Percentiles rank a stretch among this genome's conserved stretches.
Conservation (phyloP, 805 yeast genomes). For the Candida corydali region DNA sequence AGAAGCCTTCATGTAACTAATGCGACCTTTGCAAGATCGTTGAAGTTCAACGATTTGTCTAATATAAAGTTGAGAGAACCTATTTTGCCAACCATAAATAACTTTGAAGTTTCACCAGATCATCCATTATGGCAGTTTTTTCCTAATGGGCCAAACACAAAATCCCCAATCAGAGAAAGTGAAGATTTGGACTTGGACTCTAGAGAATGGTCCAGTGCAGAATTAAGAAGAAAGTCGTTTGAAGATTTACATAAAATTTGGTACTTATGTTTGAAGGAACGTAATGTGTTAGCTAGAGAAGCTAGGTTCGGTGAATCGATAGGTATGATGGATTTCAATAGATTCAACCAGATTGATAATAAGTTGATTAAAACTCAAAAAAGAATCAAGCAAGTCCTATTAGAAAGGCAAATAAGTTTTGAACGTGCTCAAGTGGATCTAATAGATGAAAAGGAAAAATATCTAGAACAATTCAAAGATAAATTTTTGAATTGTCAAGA, state of each 20-base stretch:
- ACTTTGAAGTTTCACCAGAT: constrained; percentile 68
- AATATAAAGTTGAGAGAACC: constrained; percentile 68
- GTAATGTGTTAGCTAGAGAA: constrained; percentile 78
- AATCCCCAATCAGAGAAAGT: constrained; percentile 51
- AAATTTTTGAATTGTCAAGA: constrained; percentile 53
- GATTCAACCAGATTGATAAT: constrained; percentile 28
- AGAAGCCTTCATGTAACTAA: not conserved
- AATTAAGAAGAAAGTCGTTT: constrained; percentile 84
- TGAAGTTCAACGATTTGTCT: constrained; percentile 12
- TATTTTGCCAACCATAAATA: constrained; percentile 74
- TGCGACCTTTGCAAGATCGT: not conserved
- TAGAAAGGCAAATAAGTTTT: constrained; percentile 77
- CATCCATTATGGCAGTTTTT: constrained; percentile 97
- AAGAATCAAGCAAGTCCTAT: constrained; percentile 77
- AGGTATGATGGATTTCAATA: constrained; percentile 8
- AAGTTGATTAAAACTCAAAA: constrained; percentile 35
- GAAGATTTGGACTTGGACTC: constrained; percentile 48
- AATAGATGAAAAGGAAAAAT: constrained; percentile 38
- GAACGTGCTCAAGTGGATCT: constrained; percentile 52
- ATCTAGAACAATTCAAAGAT: constrained; percentile 54
- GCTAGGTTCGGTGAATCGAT: constrained; percentile 47
- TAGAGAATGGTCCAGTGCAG: constrained; percentile 83
- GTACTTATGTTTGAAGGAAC: constrained; percentile 81
- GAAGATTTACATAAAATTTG: constrained; percentile 90
- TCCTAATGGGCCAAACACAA: constrained; percentile 45